These are phyloP conservation scores for Wickerhamiella allomyrinae DNA, from an alignment of 805 yeast species.

Conservation along the genomic window DNA sequence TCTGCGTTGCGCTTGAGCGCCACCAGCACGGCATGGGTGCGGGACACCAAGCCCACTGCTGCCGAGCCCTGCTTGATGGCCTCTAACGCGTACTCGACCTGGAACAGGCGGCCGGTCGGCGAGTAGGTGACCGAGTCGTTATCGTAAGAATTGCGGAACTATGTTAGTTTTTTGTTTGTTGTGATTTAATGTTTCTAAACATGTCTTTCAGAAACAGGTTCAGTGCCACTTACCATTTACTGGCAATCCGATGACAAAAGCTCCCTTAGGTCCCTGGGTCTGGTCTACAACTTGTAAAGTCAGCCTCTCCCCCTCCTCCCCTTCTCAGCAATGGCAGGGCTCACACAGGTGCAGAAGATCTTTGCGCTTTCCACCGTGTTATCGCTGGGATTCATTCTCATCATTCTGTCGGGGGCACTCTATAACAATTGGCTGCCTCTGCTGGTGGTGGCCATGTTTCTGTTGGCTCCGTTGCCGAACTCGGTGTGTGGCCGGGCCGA, in stretches of 20 bases:
- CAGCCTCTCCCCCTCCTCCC: too few species aligned
- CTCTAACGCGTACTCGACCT: slow-evolving; percentile 76
- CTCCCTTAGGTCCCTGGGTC: background rate
- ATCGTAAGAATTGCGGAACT: slow-evolving; percentile 96
- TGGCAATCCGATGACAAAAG: background rate
- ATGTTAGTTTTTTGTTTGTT: background rate
- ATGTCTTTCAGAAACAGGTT: too few species aligned
- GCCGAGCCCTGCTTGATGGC: slow-evolving; percentile 98
- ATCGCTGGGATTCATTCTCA: slow-evolving; percentile 80
- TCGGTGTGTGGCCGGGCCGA: slow-evolving; percentile 37
- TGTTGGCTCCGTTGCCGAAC: slow-evolving; percentile 60
- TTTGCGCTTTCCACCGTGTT: slow-evolving; percentile 62
- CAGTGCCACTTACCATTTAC: slow-evolving; percentile 11
- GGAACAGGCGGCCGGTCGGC: slow-evolving; percentile 85
- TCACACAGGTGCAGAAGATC: slow-evolving; percentile 60
- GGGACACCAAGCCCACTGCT: slow-evolving; percentile 83
- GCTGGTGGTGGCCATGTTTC: slow-evolving; percentile 51
- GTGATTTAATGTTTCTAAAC: slow-evolving; percentile 6
- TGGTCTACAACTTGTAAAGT: too few species aligned
- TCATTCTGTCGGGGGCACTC: slow-evolving; percentile 75
- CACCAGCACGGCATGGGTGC: slow-evolving; percentile 76
- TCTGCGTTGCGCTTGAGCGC: slow-evolving; percentile 95
- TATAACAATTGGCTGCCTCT: slow-evolving; percentile 88
- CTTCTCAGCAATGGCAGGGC: slow-evolving; percentile 3
- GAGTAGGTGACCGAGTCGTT: slow-evolving; percentile 97